Conservation (phyloP, 192 early-diverging fungal species). For the Funneliformis mosseae region DNA sequence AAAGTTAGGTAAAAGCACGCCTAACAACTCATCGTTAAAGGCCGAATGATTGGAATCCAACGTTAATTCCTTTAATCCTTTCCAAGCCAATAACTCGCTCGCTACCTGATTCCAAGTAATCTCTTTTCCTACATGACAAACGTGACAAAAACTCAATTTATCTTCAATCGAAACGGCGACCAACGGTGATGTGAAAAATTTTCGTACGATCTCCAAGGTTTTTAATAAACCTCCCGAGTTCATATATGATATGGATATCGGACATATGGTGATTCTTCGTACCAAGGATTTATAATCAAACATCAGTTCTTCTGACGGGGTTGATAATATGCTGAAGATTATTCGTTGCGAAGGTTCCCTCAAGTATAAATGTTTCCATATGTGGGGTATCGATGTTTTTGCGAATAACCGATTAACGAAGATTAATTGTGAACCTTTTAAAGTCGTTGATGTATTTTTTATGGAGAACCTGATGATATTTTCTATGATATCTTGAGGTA, state of each 20-base stretch:
- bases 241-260: slow-evolving; percentile 32
- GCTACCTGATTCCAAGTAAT: slow-evolving; percentile 1
- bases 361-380: slow-evolving; percentile 31
- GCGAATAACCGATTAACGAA: slow-evolving; percentile 23
- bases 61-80: slow-evolving; percentile 5
- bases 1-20: background rate
- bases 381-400: slow-evolving; percentile 9
- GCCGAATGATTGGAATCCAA: slow-evolving; percentile 29
- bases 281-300: slow-evolving; percentile 21
- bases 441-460: background rate
- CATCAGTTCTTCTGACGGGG: background rate
- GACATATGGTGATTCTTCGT: slow-evolving; percentile 26
- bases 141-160: slow-evolving; percentile 27
- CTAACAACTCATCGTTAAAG: slow-evolving; percentile 29
- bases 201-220: slow-evolving; percentile 10
- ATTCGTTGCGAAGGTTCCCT: slow-evolving; percentile 18
- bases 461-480: slow-evolving; percentile 5
- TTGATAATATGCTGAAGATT: slow-evolving; percentile 9
- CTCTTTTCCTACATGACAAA: slow-evolving; percentile 24
- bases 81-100: background rate
- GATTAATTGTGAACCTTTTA: background rate
- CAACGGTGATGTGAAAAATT: background rate
- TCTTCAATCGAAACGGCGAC: slow-evolving; percentile 8
- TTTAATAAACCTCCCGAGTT: slow-evolving; percentile 20
- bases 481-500: slow-evolving; percentile 27